Base-by-base conservation (phyloP, 306 rosid species). In the Coriaria nepalensis region DNA sequence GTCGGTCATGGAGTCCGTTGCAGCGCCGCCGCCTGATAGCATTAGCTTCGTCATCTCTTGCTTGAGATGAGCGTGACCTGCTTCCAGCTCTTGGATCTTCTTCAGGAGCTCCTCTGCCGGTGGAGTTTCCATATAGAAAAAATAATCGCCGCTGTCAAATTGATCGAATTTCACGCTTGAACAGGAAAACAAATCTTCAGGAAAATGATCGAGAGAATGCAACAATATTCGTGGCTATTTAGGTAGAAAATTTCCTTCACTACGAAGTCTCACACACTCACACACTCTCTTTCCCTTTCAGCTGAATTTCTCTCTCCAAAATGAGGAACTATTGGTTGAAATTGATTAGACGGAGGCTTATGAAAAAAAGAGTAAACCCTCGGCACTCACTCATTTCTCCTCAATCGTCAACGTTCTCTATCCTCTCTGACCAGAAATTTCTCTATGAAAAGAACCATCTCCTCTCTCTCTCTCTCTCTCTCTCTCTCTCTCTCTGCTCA, bases 81-180 rank as follows among this genome's bases (percentile, higher is more conserved):
- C 94, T 45, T 86, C 98, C 4, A 92, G 80, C 38, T 78, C 72
- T 35, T 79, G 77, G 80, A 92, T 82, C 96, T 92, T 92, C 79
- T 67, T 75, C 40, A 82, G 52, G 7, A 76, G 81, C 73, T 92
- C 87, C 46, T 82, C 94, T 20, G 81, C 70, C 29, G 75, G 79
- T 52, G 86, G 77, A 32, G 63, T 66, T 37, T 71, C 94, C 93
- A 79, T 92, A 20, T 20, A 5, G 47, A 12, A 44, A 57, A 47
- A 13, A 10, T 35, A 49, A 35, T 35, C 35, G 40, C 56, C 13
- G 59, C 50, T 35, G 10, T 20, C 39, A 43, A 53, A 46, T 13
- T 12, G 33, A 39, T 42, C 10, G 61, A 35, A 47, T 55, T 65
- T 45, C 64, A 56, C 51, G 60, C 20, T 55, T 36, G 15, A 43